Base-by-base conservation (phyloP, 495 filamentous ascomycete genomes). In the Penicillium alfredii region DNA sequence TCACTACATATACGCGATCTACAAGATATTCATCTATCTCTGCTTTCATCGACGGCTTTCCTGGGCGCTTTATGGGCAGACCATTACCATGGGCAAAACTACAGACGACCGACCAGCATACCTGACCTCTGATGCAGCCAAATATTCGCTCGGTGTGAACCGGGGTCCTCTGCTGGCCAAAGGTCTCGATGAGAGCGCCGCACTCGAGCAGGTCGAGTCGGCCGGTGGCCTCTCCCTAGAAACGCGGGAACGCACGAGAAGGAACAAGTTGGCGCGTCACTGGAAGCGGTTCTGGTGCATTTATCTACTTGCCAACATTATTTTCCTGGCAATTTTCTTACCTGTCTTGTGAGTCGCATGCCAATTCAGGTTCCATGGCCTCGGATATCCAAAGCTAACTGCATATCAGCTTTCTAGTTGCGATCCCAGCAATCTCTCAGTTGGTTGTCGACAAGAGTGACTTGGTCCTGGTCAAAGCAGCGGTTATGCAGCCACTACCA, bases 331-430 rank as follows among this genome's bases (percentile, higher is more conserved):
- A 7, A 68, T 69, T 10, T 49, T 69, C 22, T 19, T 71, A 12
- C 65, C 67, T 6, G 45, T 69, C 7, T 47, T 66, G 65, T 71
- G 58, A 42, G 65, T n/a, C n/a, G n/a, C n/a, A n/a, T n/a, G n/a
- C n/a, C n/a, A n/a, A n/a, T n/a, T n/a, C n/a, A n/a, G n/a, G n/a
- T n/a, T n/a, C n/a, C n/a, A n/a, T n/a, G n/a, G n/a, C n/a, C n/a
- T n/a, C n/a, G n/a, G n/a, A n/a, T n/a, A n/a, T n/a, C n/a, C n/a
- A n/a, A n/a, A n/a, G n/a, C n/a, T n/a, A n/a, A n/a, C n/a, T 27
- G 7, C 18, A 20, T 45, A 17, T 2, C 42, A 50, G 49, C 30
- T 41, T 43, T 23, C 21, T 64, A 43, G 28, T 68, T 45, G 47
- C 37, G 38, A 39, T 63, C 17, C 67, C 65, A 7, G 64, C 60